These are phyloP conservation scores for Thermomyces lanuginosus DNA, from an alignment of 2,329 filamentous ascomycete species.

Conservation along the genomic window DNA sequence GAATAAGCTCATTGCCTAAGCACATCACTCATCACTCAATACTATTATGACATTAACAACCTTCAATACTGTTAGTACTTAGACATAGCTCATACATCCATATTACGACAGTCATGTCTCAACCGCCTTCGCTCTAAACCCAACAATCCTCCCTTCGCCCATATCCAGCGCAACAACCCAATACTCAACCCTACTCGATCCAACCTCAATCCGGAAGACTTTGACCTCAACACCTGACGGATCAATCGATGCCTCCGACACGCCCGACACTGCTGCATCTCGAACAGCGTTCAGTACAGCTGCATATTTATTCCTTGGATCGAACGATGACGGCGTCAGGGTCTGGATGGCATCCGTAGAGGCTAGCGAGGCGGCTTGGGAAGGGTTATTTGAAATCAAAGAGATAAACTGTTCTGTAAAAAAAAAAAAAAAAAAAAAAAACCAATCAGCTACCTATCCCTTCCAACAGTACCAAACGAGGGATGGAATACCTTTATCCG, in stretches of 20 bases:
- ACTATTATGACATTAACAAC: not conserved
- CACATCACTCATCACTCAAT: no score
- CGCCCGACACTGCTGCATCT: constrained; percentile 13
- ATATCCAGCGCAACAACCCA: constrained; percentile 54
- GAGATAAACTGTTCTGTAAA: constrained; percentile 49
- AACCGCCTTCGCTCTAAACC: constrained; percentile 60
- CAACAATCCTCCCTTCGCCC: constrained; percentile 49
- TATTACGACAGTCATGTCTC: constrained; percentile 39
- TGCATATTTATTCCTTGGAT: constrained; percentile 52
- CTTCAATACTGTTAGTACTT: no score
- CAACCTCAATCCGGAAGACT: constrained; percentile 55
- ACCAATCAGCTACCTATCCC: not conserved
- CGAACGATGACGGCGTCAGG: constrained; percentile 54
- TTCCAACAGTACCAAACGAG: constrained; percentile 1
- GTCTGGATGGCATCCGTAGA: constrained; percentile 37
- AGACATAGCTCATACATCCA: constrained; percentile 1
- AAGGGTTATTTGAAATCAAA: constrained; percentile 38
- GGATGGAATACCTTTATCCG: constrained; percentile 16
- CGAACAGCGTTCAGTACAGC: constrained; percentile 38
- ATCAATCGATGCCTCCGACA: constrained; percentile 14
- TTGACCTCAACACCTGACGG: constrained; percentile 42
- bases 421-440: not conserved
- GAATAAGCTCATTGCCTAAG: no score
- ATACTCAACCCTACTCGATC: constrained; percentile 54
- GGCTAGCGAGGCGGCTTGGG: constrained; percentile 12